phyloP scores from a whole-genome alignment of 1,284 basidiomycete species.

The Hymenochaete sp. region DNA sequence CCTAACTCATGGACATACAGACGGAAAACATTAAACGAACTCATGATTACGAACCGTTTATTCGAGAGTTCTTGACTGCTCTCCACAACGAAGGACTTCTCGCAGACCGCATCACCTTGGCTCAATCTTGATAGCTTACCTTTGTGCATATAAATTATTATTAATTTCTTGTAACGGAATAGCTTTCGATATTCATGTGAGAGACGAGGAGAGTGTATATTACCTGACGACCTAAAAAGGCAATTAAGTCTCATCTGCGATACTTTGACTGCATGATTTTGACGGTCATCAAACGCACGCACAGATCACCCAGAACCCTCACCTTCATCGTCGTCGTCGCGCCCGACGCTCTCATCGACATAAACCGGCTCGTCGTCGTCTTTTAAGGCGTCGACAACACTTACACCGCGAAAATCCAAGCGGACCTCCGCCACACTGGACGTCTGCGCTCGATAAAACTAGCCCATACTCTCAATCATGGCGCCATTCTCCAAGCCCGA shows the following conservation, averaged over 20 bases:
- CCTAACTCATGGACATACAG: constrained; percentile 25
- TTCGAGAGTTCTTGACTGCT: constrained; percentile 36
- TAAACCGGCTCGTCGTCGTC: not conserved
- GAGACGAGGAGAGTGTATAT: too few species aligned
- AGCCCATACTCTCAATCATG: constrained; percentile 36
- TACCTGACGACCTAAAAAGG: too few species aligned
- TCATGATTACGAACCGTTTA: constrained; percentile 54
- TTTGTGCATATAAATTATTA: too few species aligned
- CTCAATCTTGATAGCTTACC: too few species aligned
- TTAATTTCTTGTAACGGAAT: too few species aligned
- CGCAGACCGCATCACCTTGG: constrained; percentile 3
- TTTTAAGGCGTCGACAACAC: not conserved
- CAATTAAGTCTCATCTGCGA: too few species aligned
- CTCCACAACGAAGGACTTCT: constrained; percentile 42
- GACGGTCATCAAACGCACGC: too few species aligned
- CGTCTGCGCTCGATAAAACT: constrained; percentile 4
- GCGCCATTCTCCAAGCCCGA: constrained; percentile 88
- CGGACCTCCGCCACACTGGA: constrained; percentile 9
- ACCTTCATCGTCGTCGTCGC: not conserved
- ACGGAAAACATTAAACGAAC: constrained; percentile 48
- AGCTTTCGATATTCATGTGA: too few species aligned
- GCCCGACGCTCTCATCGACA: constrained; percentile 1
- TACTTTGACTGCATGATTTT: too few species aligned
- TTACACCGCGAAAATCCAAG: not conserved
- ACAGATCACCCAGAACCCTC: too few species aligned